These are phyloP conservation scores for Candida ascalaphidarum DNA, from an alignment of 805 yeast species.

Conservation along the genomic window DNA sequence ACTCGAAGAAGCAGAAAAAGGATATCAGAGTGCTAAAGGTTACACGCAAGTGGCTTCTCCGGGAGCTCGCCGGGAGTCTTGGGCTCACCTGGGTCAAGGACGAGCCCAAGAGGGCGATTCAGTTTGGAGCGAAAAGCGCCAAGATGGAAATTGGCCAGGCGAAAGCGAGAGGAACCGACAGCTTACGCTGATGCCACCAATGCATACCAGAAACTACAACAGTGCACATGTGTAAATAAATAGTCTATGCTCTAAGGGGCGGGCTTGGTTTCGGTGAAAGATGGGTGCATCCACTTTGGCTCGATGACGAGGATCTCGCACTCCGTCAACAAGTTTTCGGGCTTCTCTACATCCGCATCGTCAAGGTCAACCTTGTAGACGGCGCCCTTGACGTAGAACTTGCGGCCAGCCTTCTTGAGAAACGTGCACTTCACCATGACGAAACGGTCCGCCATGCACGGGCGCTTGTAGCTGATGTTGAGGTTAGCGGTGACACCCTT, in stretches of 20 bases:
- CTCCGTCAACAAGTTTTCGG: slow-evolving; percentile 20
- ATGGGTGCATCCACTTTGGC: slow-evolving; percentile 25
- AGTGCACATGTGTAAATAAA: not conserved
- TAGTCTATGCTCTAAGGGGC: not conserved
- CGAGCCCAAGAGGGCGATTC: slow-evolving; percentile 91
- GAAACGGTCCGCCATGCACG: slow-evolving; percentile 22
- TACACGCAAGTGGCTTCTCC: slow-evolving; percentile 45
- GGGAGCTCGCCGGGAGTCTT: slow-evolving; percentile 50
- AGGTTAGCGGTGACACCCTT: slow-evolving; percentile 37
- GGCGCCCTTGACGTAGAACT: slow-evolving; percentile 30
- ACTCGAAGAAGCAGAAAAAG: slow-evolving; percentile 16
- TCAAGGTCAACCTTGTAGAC: slow-evolving; percentile 17
- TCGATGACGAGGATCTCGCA: slow-evolving; percentile 34
- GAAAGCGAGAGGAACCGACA: slow-evolving; percentile 69
- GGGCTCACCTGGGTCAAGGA: slow-evolving; percentile 47
- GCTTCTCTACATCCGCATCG: slow-evolving; percentile 10
- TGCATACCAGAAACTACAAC: not conserved
- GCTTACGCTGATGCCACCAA: too few species aligned
- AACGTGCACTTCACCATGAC: slow-evolving; percentile 27
- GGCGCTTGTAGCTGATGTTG: slow-evolving; percentile 30
- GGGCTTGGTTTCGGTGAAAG: not conserved
- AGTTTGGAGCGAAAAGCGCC: slow-evolving; percentile 93
- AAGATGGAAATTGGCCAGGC: slow-evolving; percentile 81
- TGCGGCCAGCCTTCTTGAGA: slow-evolving; percentile 25
- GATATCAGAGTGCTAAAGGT: slow-evolving; percentile 16